Base-by-base conservation (phyloP, 192 early-diverging fungal genomes). In the Rhizophagus clarus region DNA sequence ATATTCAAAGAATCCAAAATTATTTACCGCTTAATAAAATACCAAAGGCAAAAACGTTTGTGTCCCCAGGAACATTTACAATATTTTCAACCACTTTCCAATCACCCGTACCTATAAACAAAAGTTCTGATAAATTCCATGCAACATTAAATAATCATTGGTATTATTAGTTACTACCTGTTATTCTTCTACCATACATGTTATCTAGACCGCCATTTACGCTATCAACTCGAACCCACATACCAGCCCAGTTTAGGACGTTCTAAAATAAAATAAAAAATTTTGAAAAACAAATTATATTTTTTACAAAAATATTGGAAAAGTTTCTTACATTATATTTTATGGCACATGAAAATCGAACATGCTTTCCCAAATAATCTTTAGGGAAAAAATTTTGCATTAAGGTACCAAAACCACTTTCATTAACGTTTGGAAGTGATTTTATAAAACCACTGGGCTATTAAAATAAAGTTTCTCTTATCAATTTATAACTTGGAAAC, bases 361-460 rank as follows among this genome's bases (percentile, higher is more conserved):
- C 14, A 4, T 31, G 66, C 40, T 68, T 40, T 32, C 15, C 31
- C 5, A 68, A 37, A 37, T 32, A 68, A 9, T 34, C 34, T 40
- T 4, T 28, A 37, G 67, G 67, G 40, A 68, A 1, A 34, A 68
- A 68, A 0, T 0, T 0, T 34, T 68, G 67, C 29, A 0, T 12
- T 17, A 68, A 20, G 7, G 20, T 40, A 68, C 67, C 34, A 68
- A 40, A n/a, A 2, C 1, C 2, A 40, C 40, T 22, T 22, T 1
- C 1, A 20, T n/a, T 68, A 12, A 28, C 3, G 14, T 24, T 12
- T 68, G 31, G 32, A 40, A 4, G 8, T 20, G 31, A 68, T 32
- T 68, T 68, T 68, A 68, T 8, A 68, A 37, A 37, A 32, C 67
- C 67, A 37, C 67, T 68, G 20, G 67, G 20, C 67, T 68, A 37